Percentiles rank a stretch among this genome's conserved stretches.
Evolutionary conservation across 1,284 basidiomycete species (phyloP).

Genomic region (Ceratorhiza oryzae-sativae): DNA sequence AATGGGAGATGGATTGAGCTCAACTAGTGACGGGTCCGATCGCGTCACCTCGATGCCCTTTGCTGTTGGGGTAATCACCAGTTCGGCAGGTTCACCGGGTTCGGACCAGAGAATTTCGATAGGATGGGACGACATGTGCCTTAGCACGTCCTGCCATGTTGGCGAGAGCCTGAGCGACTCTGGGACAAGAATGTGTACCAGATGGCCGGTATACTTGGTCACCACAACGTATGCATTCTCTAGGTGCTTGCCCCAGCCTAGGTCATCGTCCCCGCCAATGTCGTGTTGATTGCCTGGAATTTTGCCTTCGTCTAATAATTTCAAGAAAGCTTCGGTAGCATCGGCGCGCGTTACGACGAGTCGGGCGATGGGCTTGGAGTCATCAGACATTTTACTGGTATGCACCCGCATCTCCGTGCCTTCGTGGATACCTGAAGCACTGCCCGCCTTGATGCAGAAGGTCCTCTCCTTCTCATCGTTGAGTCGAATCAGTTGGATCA

Average conservation of each 20-base stretch:
- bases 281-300: too few relatives aligned
- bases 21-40: background rate
- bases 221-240: conserved; percentile 5
- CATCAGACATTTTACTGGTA: background rate
- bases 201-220: conserved; percentile 7
- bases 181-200: background rate
- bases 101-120: conserved; percentile 4
- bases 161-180: background rate
- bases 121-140: background rate
- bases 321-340: background rate
- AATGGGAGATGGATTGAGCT: background rate
- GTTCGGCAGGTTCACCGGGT: conserved; percentile 6
- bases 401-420: conserved; percentile 23
- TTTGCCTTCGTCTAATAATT: too few relatives aligned
- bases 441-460: conserved; percentile 1
- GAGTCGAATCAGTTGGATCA: background rate
- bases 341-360: background rate
- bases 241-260: too few relatives aligned
- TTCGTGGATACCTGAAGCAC: background rate
- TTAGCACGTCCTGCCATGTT: background rate
- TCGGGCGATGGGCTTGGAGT: background rate
- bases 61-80: background rate
- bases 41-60: background rate
- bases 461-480: background rate
- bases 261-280: too few relatives aligned